A percentile compares a stretch with the other conserved stretches of the same genome.
These are phyloP conservation scores for Agarophyton chilense DNA, from an alignment of 23 red algal species.

Conservation along the genomic window DNA sequence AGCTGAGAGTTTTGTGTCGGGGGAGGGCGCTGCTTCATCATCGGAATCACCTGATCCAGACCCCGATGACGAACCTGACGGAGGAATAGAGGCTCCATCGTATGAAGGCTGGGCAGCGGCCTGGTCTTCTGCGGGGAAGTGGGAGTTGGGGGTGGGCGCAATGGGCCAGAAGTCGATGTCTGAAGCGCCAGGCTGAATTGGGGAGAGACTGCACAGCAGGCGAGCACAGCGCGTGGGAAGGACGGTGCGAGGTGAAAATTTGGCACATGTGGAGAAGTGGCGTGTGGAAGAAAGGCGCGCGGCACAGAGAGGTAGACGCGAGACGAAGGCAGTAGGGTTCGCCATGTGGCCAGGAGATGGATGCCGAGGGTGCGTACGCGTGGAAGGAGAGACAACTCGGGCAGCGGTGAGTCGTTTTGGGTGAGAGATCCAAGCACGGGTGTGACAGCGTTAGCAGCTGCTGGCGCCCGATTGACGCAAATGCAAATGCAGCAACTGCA, in stretches of 20 bases:
- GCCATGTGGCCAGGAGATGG: not conserved
- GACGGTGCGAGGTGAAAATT: not conserved
- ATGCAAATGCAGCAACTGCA: too few relatives aligned
- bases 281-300: too few relatives aligned
- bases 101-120: not conserved
- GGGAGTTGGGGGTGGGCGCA: not conserved
- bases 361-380: not conserved
- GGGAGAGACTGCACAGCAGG: not conserved
- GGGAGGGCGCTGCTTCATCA: slow-evolving; percentile 17
- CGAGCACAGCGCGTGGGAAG: not conserved
- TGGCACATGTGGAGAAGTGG: not conserved
- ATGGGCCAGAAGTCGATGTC: slow-evolving; percentile 9
- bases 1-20: slow-evolving; percentile 44
- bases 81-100: slow-evolving; percentile 28
- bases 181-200: not conserved
- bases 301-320: not conserved
- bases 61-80: slow-evolving; percentile 8
- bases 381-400: not conserved
- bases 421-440: not conserved
- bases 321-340: not conserved
- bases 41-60: slow-evolving; percentile 48
- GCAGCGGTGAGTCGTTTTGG: too few relatives aligned
- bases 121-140: not conserved
- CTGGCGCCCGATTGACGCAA: too few relatives aligned
- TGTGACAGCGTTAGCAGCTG: too few relatives aligned